These are phyloP conservation scores for Penicillium sp. DNA, from an alignment of 2,329 filamentous ascomycete species.

Conservation along the genomic window DNA sequence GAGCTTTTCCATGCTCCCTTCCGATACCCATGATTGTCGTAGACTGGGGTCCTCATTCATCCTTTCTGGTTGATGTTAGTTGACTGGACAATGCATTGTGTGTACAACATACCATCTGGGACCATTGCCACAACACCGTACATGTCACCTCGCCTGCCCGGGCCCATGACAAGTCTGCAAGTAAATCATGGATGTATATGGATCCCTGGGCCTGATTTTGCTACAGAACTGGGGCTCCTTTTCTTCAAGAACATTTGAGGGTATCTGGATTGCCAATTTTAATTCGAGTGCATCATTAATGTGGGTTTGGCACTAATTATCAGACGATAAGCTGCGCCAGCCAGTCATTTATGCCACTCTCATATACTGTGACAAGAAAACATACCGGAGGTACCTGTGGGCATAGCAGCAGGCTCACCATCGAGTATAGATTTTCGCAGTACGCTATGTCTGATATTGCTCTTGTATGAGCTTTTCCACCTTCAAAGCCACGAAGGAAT, in stretches of 20 bases:
- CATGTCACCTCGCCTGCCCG: slow-evolving; percentile 41
- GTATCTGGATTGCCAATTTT: not conserved
- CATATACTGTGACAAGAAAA: not conserved
- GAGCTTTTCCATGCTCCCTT: slow-evolving; percentile 36
- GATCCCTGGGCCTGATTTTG: slow-evolving; percentile 37
- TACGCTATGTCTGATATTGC: slow-evolving; percentile 15
- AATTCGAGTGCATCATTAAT: too few relatives aligned
- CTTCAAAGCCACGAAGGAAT: not conserved
- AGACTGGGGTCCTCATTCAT: slow-evolving; percentile 36
- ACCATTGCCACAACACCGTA: slow-evolving; percentile 49
- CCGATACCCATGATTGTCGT: slow-evolving; percentile 42
- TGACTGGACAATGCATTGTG: not conserved
- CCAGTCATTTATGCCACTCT: not conserved
- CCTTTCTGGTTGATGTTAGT: slow-evolving; percentile 25
- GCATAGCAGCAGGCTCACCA: slow-evolving; percentile 7
- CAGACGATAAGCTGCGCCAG: slow-evolving; percentile 9
- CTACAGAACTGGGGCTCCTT: slow-evolving; percentile 23
- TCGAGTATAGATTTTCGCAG: slow-evolving; percentile 21
- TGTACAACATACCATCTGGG: slow-evolving; percentile 32
- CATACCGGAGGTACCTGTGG: slow-evolving; percentile 16
- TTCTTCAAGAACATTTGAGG: slow-evolving; percentile 9
- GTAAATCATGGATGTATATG: slow-evolving; percentile 49
- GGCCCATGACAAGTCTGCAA: slow-evolving; percentile 47
- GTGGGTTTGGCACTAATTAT: slow-evolving; percentile 2
- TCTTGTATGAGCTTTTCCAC: not conserved